Base-by-base conservation (phyloP, 495 filamentous ascomycete genomes). In the Penicillium mononematosum region DNA sequence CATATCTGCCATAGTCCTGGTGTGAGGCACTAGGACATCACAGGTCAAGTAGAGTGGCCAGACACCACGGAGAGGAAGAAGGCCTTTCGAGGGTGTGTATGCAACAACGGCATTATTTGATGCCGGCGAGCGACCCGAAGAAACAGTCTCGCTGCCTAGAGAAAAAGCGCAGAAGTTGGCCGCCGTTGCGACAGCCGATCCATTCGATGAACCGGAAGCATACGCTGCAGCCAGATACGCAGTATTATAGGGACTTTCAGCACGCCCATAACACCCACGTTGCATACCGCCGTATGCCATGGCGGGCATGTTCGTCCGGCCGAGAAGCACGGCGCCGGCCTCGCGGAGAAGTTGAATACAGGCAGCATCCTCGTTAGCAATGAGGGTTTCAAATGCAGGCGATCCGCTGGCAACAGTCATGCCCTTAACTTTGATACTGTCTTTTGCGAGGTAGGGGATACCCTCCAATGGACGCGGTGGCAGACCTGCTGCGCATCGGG, bases 391-490 rank as follows among this genome's bases (percentile, higher is more conserved):
- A 9, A 90, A 80, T 36, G 82, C 83, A 59, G 74, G 78, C 25
- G 74, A 80, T 19, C 76, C 78, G 31, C 63, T 63, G 1, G 75
- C 79, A 5, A 83, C 83, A 3, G 80, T 85, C 69, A 87, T 82
- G 72, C 88, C 87, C 52, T 81, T 78, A 53, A 89, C 87, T 52
- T 78, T 78, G 56, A 89, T 88, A 65, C 84, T 90, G 70, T 90
- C 85, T 72, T 89, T 90, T 56, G 88, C 79, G 0, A 87, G 67
- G 61, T 86, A 84, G 3, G 87, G 87, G 53, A 91, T 85, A n/a
- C 87, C 87, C 63, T 91, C 86, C 6, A 90, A 71, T 12, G 79
- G 78, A 20, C 84, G 74, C 5, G 52, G 50, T 8, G 67, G 61
- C 31, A 61, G 45, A 29, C 71, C 71, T 0, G 66, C 55, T 25